Evolutionary conservation across 202 grass and related monocot species (phyloP).

Genomic region (Hordeum pubiflorum): DNA sequence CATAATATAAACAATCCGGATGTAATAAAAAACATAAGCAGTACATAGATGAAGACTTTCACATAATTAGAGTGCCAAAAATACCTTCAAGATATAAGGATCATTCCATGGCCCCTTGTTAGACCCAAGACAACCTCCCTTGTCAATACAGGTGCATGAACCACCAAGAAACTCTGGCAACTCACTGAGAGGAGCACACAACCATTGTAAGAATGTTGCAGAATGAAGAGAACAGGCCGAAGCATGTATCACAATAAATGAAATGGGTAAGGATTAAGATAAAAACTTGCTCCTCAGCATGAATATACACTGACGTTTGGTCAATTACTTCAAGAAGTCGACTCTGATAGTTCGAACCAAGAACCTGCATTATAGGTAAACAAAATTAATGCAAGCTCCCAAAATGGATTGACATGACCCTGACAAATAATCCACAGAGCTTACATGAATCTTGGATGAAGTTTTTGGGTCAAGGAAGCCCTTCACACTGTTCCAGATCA

Average conservation of each 20-base stretch:
- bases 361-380: conserved; percentile 41
- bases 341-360: conserved; percentile 80
- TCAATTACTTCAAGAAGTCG: conserved; percentile 90
- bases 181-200: conserved; percentile 59
- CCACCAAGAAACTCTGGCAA: conserved; percentile 95
- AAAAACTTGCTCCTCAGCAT: background rate
- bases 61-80: background rate
- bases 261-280: conserved; percentile 2
- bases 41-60: background rate
- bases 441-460: conserved; percentile 90
- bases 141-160: conserved; percentile 71
- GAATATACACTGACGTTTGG: conserved; percentile 40
- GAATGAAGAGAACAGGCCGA: background rate
- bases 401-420: background rate
- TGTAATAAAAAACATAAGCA: background rate
- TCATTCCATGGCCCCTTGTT: conserved; percentile 95
- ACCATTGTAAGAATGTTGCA: background rate
- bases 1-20: background rate
- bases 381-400: background rate
- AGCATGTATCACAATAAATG: background rate
- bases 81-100: conserved; percentile 81
- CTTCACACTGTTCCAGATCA: conserved; percentile 88
- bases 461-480: conserved; percentile 97
- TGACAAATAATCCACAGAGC: background rate
- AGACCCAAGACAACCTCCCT: conserved; percentile 79